A percentile compares a stretch with the other conserved stretches of the same genome.
These are phyloP conservation scores for Theobroma grandiflorum DNA, from an alignment of 441 rosid species.

Conservation along the genomic window DNA sequence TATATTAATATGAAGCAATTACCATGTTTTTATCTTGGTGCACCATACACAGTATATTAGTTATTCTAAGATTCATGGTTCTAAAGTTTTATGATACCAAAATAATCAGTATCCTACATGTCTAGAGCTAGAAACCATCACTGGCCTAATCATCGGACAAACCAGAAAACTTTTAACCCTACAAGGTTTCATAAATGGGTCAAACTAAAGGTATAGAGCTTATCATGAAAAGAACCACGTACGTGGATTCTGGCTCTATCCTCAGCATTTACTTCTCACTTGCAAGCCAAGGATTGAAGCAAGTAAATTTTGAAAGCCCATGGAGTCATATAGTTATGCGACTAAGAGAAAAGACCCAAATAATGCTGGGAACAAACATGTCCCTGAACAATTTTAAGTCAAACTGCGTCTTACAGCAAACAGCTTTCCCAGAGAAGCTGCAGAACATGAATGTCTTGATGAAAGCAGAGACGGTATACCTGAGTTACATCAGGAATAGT, in stretches of 20 bases:
- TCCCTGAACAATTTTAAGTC: conserved; percentile 13
- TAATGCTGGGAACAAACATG: conserved; percentile 10
- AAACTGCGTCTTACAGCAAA: conserved; percentile 18
- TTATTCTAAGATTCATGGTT: too few species aligned
- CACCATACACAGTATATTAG: too few species aligned
- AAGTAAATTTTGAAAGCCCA: neutral
- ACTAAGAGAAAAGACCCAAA: too few species aligned
- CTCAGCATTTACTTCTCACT: too few species aligned
- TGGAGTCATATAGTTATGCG: too few species aligned
- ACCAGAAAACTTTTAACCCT: neutral
- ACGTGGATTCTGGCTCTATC: neutral
- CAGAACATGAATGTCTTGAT: neutral
- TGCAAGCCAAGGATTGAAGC: neutral
- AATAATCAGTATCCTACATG: neutral
- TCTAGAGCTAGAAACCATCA: neutral
- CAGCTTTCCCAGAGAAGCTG: conserved; percentile 31
- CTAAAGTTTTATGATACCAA: too few species aligned
- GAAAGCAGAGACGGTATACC: neutral
- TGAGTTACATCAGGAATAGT: conserved; percentile 21
- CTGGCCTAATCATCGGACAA: neutral
- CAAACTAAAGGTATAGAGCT: too few species aligned
- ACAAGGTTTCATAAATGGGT: too few species aligned
- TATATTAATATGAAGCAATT: too few species aligned
- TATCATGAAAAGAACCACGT: too few species aligned
- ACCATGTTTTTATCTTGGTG: too few species aligned